Conservation (phyloP, 495 filamentous ascomycete species). For the Talaromyces adpressus region DNA sequence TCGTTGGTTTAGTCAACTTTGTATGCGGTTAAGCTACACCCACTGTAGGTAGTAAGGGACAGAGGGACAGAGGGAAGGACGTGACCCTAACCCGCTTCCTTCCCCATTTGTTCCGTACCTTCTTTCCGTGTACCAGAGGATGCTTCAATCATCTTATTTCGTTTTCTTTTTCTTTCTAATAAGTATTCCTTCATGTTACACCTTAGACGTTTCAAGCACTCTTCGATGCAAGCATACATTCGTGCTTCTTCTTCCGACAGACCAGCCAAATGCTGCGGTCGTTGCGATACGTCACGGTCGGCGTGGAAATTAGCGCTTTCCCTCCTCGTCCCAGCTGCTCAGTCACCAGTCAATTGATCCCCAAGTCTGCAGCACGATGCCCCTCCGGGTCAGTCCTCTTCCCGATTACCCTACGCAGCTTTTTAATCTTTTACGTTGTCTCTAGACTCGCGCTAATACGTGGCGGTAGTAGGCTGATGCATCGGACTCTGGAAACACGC, state of each 20-base stretch:
- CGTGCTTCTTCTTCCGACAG: not conserved
- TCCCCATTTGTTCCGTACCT: not conserved
- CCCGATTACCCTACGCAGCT: not conserved
- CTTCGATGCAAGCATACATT: not conserved
- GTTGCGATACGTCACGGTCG: not conserved
- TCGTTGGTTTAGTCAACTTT: not conserved
- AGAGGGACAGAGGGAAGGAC: not conserved
- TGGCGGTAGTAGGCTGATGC: not conserved
- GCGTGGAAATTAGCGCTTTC: constrained; percentile 6
- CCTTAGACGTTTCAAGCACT: not conserved
- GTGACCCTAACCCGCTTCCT: not conserved
- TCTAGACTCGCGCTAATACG: not conserved
- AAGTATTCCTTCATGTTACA: not conserved
- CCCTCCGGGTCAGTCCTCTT: not conserved
- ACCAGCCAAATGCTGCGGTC: too few species aligned
- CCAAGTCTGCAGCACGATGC: not conserved
- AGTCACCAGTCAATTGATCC: not conserved
- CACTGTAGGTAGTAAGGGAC: not conserved
- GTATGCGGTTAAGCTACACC: not conserved
- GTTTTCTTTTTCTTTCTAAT: too few species aligned
- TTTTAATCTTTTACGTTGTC: not conserved
- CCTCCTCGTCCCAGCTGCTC: not conserved
- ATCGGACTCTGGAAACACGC: not conserved
- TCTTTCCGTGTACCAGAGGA: not conserved
- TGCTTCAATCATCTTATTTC: too few species aligned